Evolutionary conservation across 106 monocot species (phyloP).

Genomic region (Dactylorhiza incarnata): DNA sequence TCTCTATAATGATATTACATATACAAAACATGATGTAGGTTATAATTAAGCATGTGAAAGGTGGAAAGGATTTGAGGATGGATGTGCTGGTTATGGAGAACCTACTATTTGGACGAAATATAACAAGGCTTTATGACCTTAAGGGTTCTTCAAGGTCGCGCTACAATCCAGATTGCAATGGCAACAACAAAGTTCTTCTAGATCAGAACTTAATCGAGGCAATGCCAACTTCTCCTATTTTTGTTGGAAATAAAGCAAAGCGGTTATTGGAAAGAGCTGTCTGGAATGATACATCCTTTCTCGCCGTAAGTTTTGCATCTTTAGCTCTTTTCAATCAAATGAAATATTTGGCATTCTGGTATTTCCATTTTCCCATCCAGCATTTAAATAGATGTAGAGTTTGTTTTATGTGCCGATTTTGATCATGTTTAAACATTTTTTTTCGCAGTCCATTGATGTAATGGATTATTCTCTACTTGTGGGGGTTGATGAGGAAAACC

Average conservation of each 20-base stretch:
- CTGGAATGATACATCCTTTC: conserved; percentile 94
- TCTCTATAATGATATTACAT: background rate
- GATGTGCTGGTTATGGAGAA: conserved; percentile 92
- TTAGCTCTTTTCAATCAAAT: background rate
- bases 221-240: conserved; percentile 93
- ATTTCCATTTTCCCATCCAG: background rate
- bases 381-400: background rate
- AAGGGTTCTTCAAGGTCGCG: conserved; percentile 79
- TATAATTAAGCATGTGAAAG: conserved; percentile 49
- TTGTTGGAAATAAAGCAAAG: conserved; percentile 82
- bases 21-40: conserved; percentile 25
- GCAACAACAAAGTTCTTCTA: conserved; percentile 74
- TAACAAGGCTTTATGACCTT: conserved; percentile 75
- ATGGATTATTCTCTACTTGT: conserved; percentile 94
- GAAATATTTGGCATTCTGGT: background rate
- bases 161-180: conserved; percentile 75
- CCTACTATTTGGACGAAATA: conserved; percentile 59
- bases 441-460: conserved; percentile 70
- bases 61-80: conserved; percentile 75
- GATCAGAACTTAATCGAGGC: conserved; percentile 85
- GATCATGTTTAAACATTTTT: conserved; percentile 4
- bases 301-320: conserved; percentile 47
- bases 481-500: conserved; percentile 66
- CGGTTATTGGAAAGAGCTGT: conserved; percentile 82
- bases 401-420: background rate